phyloP scores from a whole-genome alignment of 1,284 basidiomycete genomes.

The Mrakiaceae sp. region DNA sequence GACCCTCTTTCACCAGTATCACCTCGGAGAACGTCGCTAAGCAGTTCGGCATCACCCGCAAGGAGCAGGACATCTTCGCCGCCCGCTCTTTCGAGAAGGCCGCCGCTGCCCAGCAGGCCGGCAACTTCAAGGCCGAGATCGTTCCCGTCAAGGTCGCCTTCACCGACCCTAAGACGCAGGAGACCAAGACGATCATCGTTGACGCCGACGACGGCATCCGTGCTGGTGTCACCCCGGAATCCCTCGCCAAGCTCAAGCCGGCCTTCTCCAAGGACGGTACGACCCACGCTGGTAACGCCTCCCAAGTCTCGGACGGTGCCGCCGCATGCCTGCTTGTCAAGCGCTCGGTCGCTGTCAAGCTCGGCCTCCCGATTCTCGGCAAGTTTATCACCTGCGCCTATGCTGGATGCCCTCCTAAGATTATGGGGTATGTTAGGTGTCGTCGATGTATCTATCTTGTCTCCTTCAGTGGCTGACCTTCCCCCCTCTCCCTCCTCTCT shows the following conservation, averaged over 20 bases:
- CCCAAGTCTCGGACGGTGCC: constrained; percentile 94
- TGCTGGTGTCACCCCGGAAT: constrained; percentile 79
- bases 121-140: constrained; percentile 87
- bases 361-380: constrained; percentile 81
- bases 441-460: neutral
- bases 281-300: constrained; percentile 86
- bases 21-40: constrained; percentile 67
- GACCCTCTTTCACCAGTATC: neutral
- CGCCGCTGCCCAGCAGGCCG: constrained; percentile 70
- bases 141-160: constrained; percentile 56
- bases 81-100: constrained; percentile 76
- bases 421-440: constrained; percentile 54
- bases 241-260: constrained; percentile 81
- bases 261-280: constrained; percentile 79
- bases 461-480: neutral
- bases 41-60: constrained; percentile 68
- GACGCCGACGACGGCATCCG: constrained; percentile 85
- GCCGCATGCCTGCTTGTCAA: constrained; percentile 84
- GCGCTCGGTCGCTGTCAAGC: constrained; percentile 73
- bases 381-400: constrained; percentile 73
- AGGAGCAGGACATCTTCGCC: constrained; percentile 75
- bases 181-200: constrained; percentile 66
- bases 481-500: constrained; percentile 2
- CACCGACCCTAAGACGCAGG: constrained; percentile 69
- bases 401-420: constrained; percentile 69